These are phyloP conservation scores for Gossypium herbaceum DNA, from an alignment of 345 rosid genomes.

Conservation along the genomic window DNA sequence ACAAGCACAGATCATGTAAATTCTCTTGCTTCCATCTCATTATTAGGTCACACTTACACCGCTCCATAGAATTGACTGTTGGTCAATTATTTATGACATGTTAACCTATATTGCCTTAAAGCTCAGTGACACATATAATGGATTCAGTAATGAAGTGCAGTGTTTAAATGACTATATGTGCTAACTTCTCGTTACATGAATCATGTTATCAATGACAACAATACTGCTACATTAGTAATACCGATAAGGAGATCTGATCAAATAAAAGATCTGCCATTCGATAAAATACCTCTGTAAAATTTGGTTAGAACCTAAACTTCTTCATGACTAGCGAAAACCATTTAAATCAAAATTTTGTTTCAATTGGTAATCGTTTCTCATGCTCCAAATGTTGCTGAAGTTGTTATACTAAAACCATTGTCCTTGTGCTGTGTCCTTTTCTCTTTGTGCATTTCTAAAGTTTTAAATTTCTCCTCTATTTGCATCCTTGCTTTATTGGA, in stretches of 20 bases:
- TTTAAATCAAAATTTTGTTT: too few relatives aligned
- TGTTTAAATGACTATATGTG: neutral
- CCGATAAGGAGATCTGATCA: neutral
- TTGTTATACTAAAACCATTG: neutral
- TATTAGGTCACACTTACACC: neutral
- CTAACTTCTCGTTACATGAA: neutral
- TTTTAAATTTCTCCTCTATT: too few relatives aligned
- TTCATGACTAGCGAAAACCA: neutral
- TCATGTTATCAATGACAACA: neutral
- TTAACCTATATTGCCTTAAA: neutral
- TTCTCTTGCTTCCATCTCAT: neutral
- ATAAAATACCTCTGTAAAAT: neutral
- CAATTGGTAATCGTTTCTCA: slow-evolving; percentile 14
- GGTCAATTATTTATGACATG: neutral
- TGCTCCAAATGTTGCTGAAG: slow-evolving; percentile 8
- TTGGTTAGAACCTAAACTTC: neutral
- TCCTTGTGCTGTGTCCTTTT: neutral
- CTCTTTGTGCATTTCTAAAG: neutral
- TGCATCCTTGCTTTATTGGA: too few relatives aligned
- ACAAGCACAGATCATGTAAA: neutral
- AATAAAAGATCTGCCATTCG: neutral
- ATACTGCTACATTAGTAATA: neutral
- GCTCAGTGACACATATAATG: neutral
- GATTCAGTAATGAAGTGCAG: neutral
- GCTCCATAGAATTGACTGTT: neutral